Percentiles rank a stretch among this genome's conserved stretches.
Evolutionary conservation across 2,329 filamentous ascomycete species (phyloP).

Genomic region (Fusarium sp.): DNA sequence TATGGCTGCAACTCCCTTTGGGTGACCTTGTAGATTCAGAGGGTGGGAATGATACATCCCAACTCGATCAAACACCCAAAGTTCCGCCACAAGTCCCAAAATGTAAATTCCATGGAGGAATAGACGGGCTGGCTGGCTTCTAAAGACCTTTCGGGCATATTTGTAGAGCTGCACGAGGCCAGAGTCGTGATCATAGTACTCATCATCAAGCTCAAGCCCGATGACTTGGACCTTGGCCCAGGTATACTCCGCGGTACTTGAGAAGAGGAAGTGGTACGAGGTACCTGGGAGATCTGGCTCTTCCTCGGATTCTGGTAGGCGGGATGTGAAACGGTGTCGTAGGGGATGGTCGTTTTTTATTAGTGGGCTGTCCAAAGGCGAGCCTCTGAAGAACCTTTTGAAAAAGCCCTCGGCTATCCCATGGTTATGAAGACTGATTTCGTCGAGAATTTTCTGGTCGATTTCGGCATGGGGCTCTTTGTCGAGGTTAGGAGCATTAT

Average conservation of each 20-base stretch:
- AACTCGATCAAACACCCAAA: not conserved
- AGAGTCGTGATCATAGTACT: not conserved
- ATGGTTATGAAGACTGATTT: not conserved
- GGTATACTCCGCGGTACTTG: not conserved
- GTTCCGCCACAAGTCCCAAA: not conserved
- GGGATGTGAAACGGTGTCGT: not conserved
- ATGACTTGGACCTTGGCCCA: not conserved
- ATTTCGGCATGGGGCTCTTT: not conserved
- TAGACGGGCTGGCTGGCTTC: not conserved
- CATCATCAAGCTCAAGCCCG: not conserved
- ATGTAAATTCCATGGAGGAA: not conserved
- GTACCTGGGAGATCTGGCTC: not conserved
- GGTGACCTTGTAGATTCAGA: constrained; percentile 4
- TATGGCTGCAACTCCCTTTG: not conserved
- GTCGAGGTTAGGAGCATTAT: not conserved
- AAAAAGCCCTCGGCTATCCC: not conserved
- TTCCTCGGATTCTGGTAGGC: not conserved
- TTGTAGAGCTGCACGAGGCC: not conserved
- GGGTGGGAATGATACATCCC: not conserved
- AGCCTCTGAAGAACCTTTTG: not conserved
- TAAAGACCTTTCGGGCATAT: not conserved
- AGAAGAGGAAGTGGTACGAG: not conserved
- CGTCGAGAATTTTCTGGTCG: not conserved
- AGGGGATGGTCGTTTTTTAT: not conserved
- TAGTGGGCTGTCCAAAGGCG: not conserved